Evolutionary conservation across 2,329 filamentous ascomycete genomes (phyloP).

Genomic region (Pseudogymnoascus pannorum): DNA sequence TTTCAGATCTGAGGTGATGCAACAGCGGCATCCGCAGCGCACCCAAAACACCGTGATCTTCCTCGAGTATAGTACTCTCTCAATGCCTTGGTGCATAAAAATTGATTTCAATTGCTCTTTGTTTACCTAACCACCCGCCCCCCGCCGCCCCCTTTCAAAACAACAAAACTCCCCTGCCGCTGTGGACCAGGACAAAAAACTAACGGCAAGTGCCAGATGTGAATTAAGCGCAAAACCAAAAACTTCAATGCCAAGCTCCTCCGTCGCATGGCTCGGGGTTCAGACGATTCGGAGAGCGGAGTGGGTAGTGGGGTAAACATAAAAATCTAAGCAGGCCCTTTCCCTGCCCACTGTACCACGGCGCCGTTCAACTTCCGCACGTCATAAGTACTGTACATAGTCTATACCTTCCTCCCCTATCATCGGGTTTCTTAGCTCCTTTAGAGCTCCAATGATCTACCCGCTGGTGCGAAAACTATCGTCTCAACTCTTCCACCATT

Average conservation of each 20-base stretch:
- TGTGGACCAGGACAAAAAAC: not conserved
- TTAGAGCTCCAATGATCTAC: conserved; percentile 5
- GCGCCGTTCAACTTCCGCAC: not conserved
- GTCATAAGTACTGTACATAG: conserved; percentile 1
- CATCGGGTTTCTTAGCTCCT: not conserved
- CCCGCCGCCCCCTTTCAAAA: too few species aligned
- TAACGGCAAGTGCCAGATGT: not conserved
- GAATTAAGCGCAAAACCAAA: not conserved
- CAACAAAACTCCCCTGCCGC: not conserved
- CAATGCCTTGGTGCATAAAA: too few species aligned
- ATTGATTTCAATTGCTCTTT: too few species aligned
- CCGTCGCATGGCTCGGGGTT: conserved; percentile 4
- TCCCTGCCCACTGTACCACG: not conserved
- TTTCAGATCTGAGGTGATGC: too few species aligned
- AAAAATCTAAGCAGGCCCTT: not conserved
- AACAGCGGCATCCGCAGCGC: too few species aligned
- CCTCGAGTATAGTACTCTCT: too few species aligned
- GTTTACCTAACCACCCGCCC: too few species aligned
- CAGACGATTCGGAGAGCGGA: not conserved
- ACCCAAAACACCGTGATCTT: too few species aligned
- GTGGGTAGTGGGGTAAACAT: conserved; percentile 3
- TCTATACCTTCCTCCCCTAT: not conserved
- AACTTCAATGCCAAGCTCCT: not conserved
- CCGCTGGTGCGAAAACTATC: not conserved
- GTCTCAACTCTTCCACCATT: not conserved